Evolutionary conservation across 2,329 filamentous ascomycete species (phyloP).

Genomic region (Cladosporium velox): DNA sequence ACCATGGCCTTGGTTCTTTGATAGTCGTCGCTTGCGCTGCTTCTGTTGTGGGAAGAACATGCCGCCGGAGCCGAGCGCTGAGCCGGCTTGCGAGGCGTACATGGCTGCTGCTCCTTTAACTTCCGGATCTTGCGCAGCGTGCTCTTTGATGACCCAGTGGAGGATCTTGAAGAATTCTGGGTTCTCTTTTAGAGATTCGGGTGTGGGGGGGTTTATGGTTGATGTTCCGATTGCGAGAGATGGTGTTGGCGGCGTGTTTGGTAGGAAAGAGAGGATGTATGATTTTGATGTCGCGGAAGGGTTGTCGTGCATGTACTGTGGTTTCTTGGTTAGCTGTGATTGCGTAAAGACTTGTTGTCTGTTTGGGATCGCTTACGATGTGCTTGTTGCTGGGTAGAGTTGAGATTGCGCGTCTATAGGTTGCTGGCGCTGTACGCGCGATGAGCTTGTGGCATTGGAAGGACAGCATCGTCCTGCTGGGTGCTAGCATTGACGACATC

Average conservation of each 20-base stretch:
- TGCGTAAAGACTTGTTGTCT: not conserved
- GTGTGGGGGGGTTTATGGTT: slow-evolving; percentile 57
- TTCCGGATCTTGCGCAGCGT: slow-evolving; percentile 58
- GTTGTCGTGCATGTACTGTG: slow-evolving; percentile 14
- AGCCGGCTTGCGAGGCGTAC: slow-evolving; percentile 60
- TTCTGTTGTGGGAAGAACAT: slow-evolving; percentile 47
- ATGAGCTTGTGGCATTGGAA: slow-evolving; percentile 28
- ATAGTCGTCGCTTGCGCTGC: slow-evolving; percentile 27
- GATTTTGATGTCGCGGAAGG: slow-evolving; percentile 6
- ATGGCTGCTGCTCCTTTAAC: slow-evolving; percentile 61
- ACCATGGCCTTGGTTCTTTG: slow-evolving; percentile 28
- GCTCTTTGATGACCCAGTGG: slow-evolving; percentile 55
- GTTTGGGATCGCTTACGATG: slow-evolving; percentile 29
- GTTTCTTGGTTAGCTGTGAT: not conserved
- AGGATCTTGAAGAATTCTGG: slow-evolving; percentile 57
- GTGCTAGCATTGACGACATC: slow-evolving; percentile 24
- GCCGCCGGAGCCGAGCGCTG: slow-evolving; percentile 54
- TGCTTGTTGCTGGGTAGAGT: slow-evolving; percentile 49
- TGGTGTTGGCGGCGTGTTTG: slow-evolving; percentile 55
- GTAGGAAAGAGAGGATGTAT: slow-evolving; percentile 56
- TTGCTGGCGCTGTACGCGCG: slow-evolving; percentile 28
- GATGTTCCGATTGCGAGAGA: slow-evolving; percentile 59
- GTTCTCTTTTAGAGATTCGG: slow-evolving; percentile 59
- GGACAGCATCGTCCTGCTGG: slow-evolving; percentile 23
- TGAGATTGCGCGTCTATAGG: slow-evolving; percentile 36